phyloP scores from a whole-genome alignment of 1,139 yeast genomes.

The Geotrichum europaeum region DNA sequence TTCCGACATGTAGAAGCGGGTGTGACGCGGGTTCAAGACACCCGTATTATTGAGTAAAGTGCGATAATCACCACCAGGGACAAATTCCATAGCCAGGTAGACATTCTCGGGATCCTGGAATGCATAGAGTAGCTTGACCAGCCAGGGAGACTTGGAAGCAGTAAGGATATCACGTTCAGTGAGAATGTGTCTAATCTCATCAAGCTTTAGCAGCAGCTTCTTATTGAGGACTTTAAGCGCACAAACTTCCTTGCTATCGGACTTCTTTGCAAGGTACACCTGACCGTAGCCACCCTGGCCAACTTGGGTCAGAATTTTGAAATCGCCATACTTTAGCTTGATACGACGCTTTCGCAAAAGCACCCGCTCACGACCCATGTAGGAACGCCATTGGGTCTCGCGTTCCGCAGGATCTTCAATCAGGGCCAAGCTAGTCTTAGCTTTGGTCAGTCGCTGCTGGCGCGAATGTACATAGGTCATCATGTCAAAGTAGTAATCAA shows the following conservation, averaged over 20 bases:
- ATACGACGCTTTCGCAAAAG: conserved; percentile 80
- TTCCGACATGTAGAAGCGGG: conserved; percentile 89
- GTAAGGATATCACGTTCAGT: conserved; percentile 96
- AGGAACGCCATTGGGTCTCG: conserved; percentile 71
- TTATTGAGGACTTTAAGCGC: conserved; percentile 91
- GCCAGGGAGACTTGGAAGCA: conserved; percentile 92
- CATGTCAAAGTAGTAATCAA: conserved; percentile 94
- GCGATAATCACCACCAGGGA: conserved; percentile 98
- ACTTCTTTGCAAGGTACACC: conserved; percentile 88
- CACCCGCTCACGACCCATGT: conserved; percentile 79
- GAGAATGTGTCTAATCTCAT: conserved; percentile 91
- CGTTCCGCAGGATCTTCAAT: conserved; percentile 47
- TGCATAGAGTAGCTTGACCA: conserved; percentile 86
- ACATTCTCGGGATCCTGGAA: conserved; percentile 90
- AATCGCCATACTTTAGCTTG: conserved; percentile 90
- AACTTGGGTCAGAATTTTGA: conserved; percentile 93
- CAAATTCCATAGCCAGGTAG: conserved; percentile 96
- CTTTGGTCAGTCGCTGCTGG: conserved; percentile 68
- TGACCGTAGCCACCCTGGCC: conserved; percentile 99
- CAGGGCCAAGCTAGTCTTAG: conserved; percentile 49
- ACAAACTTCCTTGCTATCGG: conserved; percentile 91
- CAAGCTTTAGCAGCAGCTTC: conserved; percentile 75
- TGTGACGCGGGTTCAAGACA: conserved; percentile 87
- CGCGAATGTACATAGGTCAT: conserved; percentile 88
- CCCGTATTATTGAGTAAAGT: conserved; percentile 91